Percentiles rank a stretch among this genome's conserved stretches.
These are phyloP conservation scores for Septoria petroselini DNA, from an alignment of 2,329 filamentous ascomycete species.

Conservation along the genomic window DNA sequence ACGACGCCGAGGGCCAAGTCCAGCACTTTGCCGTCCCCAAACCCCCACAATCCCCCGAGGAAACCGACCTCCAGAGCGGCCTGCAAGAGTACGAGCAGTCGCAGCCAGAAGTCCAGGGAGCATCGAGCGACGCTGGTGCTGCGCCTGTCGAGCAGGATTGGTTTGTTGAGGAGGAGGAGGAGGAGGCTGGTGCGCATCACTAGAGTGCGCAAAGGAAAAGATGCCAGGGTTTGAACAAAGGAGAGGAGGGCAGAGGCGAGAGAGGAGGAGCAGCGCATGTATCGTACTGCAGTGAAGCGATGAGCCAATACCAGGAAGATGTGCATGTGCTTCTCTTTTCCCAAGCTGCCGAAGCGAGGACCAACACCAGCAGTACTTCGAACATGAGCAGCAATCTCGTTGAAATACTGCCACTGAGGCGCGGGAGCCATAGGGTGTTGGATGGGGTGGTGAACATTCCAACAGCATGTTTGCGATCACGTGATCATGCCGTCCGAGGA, in stretches of 20 bases:
- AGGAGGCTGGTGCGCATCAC: constrained; percentile 20
- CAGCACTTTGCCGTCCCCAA: constrained; percentile 80
- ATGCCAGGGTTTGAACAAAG: too few species aligned
- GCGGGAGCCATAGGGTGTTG: too few species aligned
- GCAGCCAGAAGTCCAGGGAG: constrained; percentile 90
- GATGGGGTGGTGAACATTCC: too few species aligned
- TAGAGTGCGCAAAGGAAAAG: too few species aligned
- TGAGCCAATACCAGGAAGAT: constrained; percentile 19
- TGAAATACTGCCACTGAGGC: too few species aligned
- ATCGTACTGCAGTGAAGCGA: constrained; percentile 18
- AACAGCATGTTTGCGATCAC: too few species aligned
- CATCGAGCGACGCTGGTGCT: constrained; percentile 61
- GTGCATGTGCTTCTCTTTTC: too few species aligned
- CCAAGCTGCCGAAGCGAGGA: too few species aligned
- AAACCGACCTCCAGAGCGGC: constrained; percentile 85
- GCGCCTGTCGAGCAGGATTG: constrained; percentile 65
- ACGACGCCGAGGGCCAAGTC: constrained; percentile 85
- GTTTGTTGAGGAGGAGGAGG: constrained; percentile 41
- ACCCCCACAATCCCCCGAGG: constrained; percentile 84
- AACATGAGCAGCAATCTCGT: too few species aligned
- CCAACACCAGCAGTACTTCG: too few species aligned
- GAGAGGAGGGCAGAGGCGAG: background rate
- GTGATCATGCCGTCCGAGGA: too few species aligned
- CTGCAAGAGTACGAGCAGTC: constrained; percentile 93
- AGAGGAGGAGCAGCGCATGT: constrained; percentile 3